Percentiles rank a stretch among this genome's conserved stretches.
These are phyloP conservation scores for Mycosarcoma maydis DNA, from an alignment of 1,284 basidiomycete genomes.

Conservation along the genomic window DNA sequence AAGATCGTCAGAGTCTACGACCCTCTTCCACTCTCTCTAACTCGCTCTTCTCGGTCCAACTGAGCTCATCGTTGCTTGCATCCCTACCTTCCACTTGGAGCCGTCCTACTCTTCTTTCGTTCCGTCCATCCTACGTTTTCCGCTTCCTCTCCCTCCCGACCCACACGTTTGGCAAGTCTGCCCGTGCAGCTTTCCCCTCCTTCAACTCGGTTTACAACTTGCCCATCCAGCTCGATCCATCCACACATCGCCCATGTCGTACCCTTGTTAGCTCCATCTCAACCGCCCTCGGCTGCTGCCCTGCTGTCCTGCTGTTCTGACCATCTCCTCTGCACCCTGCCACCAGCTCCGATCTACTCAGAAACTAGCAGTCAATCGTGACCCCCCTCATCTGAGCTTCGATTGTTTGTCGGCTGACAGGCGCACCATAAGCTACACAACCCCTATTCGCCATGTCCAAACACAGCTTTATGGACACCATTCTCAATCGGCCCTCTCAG, in stretches of 20 bases:
- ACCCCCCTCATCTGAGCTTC: background rate
- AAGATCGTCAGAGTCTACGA: background rate
- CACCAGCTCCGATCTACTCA: background rate
- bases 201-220: too few relatives aligned
- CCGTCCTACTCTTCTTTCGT: too few relatives aligned
- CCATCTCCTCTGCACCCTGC: background rate
- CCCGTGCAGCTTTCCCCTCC: background rate
- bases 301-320: background rate
- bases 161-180: background rate
- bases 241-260: slow-evolving; percentile 4
- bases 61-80: background rate
- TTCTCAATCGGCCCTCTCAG: slow-evolving; percentile 65
- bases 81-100: too few relatives aligned
- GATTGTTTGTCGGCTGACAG: slow-evolving; percentile 1
- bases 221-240: background rate
- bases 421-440: background rate
- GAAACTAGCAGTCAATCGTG: background rate
- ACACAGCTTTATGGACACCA: slow-evolving; percentile 60
- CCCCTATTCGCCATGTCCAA: slow-evolving; percentile 45
- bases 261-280: background rate
- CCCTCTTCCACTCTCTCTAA: too few relatives aligned
- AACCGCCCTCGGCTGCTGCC: background rate
- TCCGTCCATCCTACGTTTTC: too few relatives aligned
- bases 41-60: background rate
- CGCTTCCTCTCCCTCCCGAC: too few relatives aligned